These are phyloP conservation scores for Alternaria burnsii DNA, from an alignment of 2,329 filamentous ascomycete genomes.

Conservation along the genomic window DNA sequence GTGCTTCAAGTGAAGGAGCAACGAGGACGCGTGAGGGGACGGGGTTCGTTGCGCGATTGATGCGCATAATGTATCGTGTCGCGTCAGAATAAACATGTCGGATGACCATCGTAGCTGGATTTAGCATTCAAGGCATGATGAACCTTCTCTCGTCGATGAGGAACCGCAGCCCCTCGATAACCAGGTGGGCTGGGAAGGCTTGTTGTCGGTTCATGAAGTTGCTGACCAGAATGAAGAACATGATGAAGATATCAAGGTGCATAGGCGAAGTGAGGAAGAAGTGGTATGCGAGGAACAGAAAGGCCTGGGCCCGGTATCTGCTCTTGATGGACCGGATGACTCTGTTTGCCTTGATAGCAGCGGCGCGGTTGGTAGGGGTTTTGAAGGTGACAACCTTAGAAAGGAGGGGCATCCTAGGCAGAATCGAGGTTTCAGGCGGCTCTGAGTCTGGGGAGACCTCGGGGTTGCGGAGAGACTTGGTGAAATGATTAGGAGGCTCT, in stretches of 20 bases:
- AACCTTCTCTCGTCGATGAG: slow-evolving; percentile 39
- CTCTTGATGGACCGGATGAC: slow-evolving; percentile 41
- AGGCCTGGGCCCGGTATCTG: slow-evolving; percentile 43
- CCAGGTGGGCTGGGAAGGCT: slow-evolving; percentile 38
- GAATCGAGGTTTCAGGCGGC: not conserved
- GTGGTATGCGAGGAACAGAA: slow-evolving; percentile 45
- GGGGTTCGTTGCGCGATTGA: not conserved
- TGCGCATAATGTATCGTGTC: not conserved
- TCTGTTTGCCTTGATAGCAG: slow-evolving; percentile 31
- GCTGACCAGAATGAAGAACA: slow-evolving; percentile 48
- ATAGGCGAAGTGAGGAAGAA: slow-evolving; percentile 44
- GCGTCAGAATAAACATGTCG: not conserved
- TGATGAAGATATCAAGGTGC: slow-evolving; percentile 45
- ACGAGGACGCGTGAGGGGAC: not conserved
- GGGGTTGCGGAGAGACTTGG: slow-evolving; percentile 8
- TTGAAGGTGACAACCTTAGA: slow-evolving; percentile 26
- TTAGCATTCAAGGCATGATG: slow-evolving; percentile 28
- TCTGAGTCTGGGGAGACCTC: slow-evolving; percentile 6
- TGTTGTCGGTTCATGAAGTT: slow-evolving; percentile 48
- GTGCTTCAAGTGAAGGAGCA: slow-evolving; percentile 13
- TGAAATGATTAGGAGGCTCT: slow-evolving; percentile 15
- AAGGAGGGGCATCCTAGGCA: slow-evolving; percentile 25
- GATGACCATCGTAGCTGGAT: not conserved
- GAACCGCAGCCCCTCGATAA: slow-evolving; percentile 37
- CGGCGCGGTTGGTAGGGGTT: slow-evolving; percentile 23